Percentiles rank a stretch among this genome's conserved stretches.
phyloP scores from a whole-genome alignment of 306 rosid genomes.

The Rosa persica region DNA sequence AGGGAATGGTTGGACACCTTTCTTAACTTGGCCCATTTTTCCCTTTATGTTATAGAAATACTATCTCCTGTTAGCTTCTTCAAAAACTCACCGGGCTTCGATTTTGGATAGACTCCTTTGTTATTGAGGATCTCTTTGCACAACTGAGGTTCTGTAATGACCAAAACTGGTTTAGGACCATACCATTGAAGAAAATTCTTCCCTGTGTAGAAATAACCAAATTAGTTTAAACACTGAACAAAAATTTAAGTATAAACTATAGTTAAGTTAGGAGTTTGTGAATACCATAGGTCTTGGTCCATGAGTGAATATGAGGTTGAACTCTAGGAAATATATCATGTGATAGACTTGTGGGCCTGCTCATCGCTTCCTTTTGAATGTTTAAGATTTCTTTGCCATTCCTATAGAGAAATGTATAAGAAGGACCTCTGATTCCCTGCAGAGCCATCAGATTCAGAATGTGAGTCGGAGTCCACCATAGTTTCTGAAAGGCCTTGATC shows the following conservation, averaged over 20 bases:
- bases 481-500: constrained; percentile 10
- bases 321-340: constrained; percentile 23
- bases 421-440: constrained; percentile 39
- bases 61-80: constrained; percentile 41
- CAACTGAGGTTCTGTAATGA: constrained; percentile 31
- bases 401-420: constrained; percentile 29
- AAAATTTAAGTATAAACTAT: not conserved
- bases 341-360: constrained; percentile 22
- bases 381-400: constrained; percentile 24
- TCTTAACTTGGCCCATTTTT: constrained; percentile 39
- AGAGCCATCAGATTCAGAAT: constrained; percentile 6
- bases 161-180: constrained; percentile 29
- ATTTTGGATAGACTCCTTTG: constrained; percentile 18
- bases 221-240: not conserved
- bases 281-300: constrained; percentile 16
- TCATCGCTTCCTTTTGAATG: constrained; percentile 19
- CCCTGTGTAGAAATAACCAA: constrained; percentile 19
- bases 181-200: constrained; percentile 37
- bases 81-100: not conserved
- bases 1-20: constrained; percentile 38
- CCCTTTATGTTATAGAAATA: constrained; percentile 22
- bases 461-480: constrained; percentile 39
- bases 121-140: constrained; percentile 32
- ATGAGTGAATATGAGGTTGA: constrained; percentile 26
- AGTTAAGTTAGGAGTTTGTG: no score